These are phyloP conservation scores for Chrysosporium keratinophilum DNA, from an alignment of 2,329 filamentous ascomycete species.

Conservation along the genomic window DNA sequence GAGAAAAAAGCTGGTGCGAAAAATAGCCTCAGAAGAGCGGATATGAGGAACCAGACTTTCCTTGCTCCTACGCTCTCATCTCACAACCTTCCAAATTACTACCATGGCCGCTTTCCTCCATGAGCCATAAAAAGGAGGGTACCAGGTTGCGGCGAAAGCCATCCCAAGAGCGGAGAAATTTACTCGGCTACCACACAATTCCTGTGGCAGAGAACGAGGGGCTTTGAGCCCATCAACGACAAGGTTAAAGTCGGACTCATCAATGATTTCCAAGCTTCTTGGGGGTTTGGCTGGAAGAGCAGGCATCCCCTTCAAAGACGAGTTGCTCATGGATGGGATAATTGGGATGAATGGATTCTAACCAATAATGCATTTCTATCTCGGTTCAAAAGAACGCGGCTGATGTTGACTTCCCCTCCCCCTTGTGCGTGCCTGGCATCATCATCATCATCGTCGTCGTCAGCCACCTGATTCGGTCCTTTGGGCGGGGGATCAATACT, in stretches of 20 bases:
- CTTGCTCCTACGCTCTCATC: background rate
- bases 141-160: background rate
- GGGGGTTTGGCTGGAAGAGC: too few relatives aligned
- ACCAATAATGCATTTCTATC: too few relatives aligned
- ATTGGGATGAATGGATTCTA: too few relatives aligned
- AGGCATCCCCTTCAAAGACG: background rate
- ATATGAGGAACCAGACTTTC: constrained; percentile 12
- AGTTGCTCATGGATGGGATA: too few relatives aligned
- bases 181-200: background rate
- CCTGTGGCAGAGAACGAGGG: constrained; percentile 2
- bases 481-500: too few relatives aligned
- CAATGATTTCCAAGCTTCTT: background rate
- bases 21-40: constrained; percentile 7
- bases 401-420: too few relatives aligned
- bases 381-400: too few relatives aligned
- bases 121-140: background rate
- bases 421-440: too few relatives aligned
- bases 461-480: too few relatives aligned
- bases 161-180: constrained; percentile 6
- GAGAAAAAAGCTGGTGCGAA: background rate
- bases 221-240: background rate
- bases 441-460: too few relatives aligned
- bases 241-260: constrained; percentile 4
- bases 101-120: constrained; percentile 1
- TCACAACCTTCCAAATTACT: background rate